Evolutionary conservation across 2,329 filamentous ascomycete genomes (phyloP).

Genomic region (Cercospora citrullina): DNA sequence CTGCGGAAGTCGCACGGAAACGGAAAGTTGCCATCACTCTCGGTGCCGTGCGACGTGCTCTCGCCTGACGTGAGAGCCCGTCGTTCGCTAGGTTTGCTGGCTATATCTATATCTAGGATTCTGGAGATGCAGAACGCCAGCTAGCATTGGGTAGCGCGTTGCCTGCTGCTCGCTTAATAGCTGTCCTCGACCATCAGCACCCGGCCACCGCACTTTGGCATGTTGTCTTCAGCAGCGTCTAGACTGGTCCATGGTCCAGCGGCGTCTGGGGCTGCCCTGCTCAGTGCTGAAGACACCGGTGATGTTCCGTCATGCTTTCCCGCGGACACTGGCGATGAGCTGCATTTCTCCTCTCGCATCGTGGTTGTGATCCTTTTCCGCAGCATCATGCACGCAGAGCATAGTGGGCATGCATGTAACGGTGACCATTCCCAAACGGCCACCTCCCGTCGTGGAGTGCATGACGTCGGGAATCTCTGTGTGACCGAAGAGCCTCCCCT

Average conservation of each 20-base stretch:
- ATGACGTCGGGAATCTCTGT: conserved; percentile 13
- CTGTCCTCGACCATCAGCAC: not conserved
- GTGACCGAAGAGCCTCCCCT: conserved; percentile 10
- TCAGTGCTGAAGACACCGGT: not conserved
- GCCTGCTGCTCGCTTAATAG: not conserved
- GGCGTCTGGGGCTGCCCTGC: not conserved
- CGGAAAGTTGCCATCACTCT: not conserved
- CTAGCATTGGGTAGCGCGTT: not conserved
- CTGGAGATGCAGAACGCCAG: not conserved
- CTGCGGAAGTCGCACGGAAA: not conserved
- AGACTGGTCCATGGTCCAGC: not conserved
- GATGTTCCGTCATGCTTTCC: not conserved
- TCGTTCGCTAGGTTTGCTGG: conserved; percentile 6
- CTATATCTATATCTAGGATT: not conserved
- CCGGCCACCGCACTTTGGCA: not conserved
- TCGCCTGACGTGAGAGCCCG: conserved; percentile 3
- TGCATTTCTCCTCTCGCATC: not conserved
- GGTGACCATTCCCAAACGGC: not conserved
- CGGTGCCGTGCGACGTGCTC: not conserved
- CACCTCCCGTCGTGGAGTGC: not conserved
- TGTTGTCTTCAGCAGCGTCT: not conserved
- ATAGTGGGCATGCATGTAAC: conserved; percentile 1
- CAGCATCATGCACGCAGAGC: not conserved
- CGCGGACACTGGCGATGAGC: not conserved
- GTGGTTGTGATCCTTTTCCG: not conserved